Evolutionary conservation across 2,329 filamentous ascomycete genomes (phyloP), one percentile per base, ranked within the genome.

Genomic region (Aspergillus nomiae): DNA sequence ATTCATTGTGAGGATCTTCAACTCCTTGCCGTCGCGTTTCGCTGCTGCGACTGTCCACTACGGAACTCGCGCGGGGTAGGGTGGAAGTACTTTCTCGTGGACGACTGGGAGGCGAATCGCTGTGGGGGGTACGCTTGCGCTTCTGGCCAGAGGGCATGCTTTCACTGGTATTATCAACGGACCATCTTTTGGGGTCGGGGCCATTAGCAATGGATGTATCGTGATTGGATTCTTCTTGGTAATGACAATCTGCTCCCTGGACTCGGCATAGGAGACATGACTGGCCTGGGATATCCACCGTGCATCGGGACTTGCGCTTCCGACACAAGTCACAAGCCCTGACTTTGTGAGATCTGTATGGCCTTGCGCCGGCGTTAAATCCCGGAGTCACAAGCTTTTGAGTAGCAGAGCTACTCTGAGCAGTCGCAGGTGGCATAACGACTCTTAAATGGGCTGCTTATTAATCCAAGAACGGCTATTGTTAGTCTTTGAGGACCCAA

Each of bases 261-360:
- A 85, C 83, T 45, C 82, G 82, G 72, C 87, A 89, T 70, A 88
- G 81, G 10, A 87, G 74, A 68, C 87, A 89, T 9, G 80, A 80
- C 58, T 83, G 76, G 2, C 83, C 80, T 5, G 81, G 80, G 16
- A 83, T 75, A 68, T 87, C 85, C 32, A 86, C 82, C 21, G 86
- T 87, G 71, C 87, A 89, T 66, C 87, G 81, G 2, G 86, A 87
- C 72, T 89, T 89, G 63, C 87, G 82, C 63, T 83, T 83, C 59
- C 87, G 82, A 70, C 87, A 89, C 16, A 86, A 77, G 58, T 86
- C 77, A 75, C 87, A 89, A 10, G 87, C 87, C 56, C 86, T 85
- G 45, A 84, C 83, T 64, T 87, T 82, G 75, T 89, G 87, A 9
- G 86, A 89, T 63, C 87, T 80, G 70, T 89, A 89, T 3, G 86